Base-by-base conservation (phyloP, 257 asterid genomes). In the Petunia secreta region DNA sequence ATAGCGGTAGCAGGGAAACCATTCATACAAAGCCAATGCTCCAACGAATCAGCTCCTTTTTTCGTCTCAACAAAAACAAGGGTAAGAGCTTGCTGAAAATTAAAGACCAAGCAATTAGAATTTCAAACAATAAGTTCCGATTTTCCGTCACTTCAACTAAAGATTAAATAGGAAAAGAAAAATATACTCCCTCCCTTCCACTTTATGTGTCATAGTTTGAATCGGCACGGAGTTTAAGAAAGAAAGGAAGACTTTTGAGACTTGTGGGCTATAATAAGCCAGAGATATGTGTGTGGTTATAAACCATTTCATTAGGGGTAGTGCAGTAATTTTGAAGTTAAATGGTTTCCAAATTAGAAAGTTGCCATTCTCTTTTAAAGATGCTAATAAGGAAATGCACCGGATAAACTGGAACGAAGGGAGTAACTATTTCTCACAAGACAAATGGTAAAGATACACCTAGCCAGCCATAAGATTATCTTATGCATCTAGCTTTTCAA, bases 11-110 rank as follows among this genome's bases (percentile, higher is more conserved):
- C 83, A 73, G 83, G 83, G 64, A 80, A 80, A 73, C 80, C 80
- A 13, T 80, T 80, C 58, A 80, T 80, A 52, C 79, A 80, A 57
- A 80, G 83, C 83, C 83, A 80, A 73, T 80, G 75, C 65, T 80
- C 83, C 39, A 80, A 66, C 9, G 83, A 80, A 60, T 80, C 83
- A 13, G 83, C 83, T 59, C 83, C 83, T 80, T 80, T 80, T 76
- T 80, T 73, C 1, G 83, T 80, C 80, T 80, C 97, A 78, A 94
- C 97, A 85, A 94, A 94, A 82, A 94, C 96, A 77, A 92, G 85
- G 39, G 98, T 92, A 80, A 80, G 83, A 59, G 74, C 64, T 80
- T 80, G 83, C 83, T 80, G 83, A 64, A 73, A 46, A 73, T 73
- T 67, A 46, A 60, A 78, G 82, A 48, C 43, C 43, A 46, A 14